Evolutionary conservation across 345 rosid species (phyloP), one percentile per base, ranked within the genome.

Genomic region (Adansonia digitata): DNA sequence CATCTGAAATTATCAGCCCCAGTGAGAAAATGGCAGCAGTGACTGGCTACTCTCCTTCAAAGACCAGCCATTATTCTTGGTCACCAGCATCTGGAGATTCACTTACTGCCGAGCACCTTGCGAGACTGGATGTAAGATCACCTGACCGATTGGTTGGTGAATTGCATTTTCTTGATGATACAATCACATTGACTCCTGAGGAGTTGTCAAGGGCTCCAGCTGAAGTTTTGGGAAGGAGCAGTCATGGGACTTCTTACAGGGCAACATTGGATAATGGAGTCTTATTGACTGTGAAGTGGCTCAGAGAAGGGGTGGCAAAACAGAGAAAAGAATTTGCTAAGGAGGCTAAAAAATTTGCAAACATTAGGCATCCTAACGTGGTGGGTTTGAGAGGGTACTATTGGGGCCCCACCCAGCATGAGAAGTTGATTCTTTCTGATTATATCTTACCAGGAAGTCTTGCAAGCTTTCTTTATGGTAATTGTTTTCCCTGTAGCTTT

Each of bases 321-420:
- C 97, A 90, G 79, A 90, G 89, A 77, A 95, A 95, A 75, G 98
- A 93, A 75, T 95, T 95, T 80, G 88, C 96, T n/a, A 95, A 91
- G 86, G 99, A 95, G 76, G 99, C 96, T 51, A 93, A 91, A 82
- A 95, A 93, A 64, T 93, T 95, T 82, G 86, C 99, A 0, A 95
- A 93, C 81, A 91, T 95, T 69, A 84, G 99, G 75, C 98, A 95
- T 82, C 99, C 99, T 31, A 95, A 95, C 80, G 99, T 95, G 31
- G 99, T 93, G 55, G 93, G 96, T 46, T 86, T 95, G 79, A 81
- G 92, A 82, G 99, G 99, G 14, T 95, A 95, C 86, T 95, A 95
- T 60, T 95, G 99, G 99, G 99, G 99, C 22, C 99, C 98, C 4
- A 93, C 97, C 18, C 98, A 90, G 81, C 99, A 95, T 62, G 99